phyloP scores from a whole-genome alignment of 1,284 basidiomycete species.

The Fomitiporia mediterranea region DNA sequence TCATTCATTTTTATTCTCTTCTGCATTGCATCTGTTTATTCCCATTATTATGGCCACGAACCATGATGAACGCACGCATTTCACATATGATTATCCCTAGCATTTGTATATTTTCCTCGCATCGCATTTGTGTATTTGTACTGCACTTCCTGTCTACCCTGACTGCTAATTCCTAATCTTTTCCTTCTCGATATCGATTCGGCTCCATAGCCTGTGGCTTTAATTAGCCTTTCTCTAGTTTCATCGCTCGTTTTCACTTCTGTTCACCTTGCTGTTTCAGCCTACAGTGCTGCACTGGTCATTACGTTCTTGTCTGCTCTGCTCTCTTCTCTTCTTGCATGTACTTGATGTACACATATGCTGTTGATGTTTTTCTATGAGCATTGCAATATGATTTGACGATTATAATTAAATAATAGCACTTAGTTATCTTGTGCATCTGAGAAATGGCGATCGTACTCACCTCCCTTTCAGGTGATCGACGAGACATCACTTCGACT shows the following conservation, averaged over 20 bases:
- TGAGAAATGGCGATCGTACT: too few relatives aligned
- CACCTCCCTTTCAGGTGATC: too few relatives aligned
- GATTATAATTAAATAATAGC: background rate
- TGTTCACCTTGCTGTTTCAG: background rate
- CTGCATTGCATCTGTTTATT: background rate
- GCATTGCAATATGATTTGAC: background rate
- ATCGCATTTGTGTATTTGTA: background rate
- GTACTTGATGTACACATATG: background rate
- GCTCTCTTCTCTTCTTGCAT: background rate
- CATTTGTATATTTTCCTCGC: background rate
- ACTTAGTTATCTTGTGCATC: too few relatives aligned
- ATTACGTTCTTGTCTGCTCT: background rate
- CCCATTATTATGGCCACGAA: background rate
- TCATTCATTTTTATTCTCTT: background rate
- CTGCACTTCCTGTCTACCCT: background rate
- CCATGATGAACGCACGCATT: too few relatives aligned
- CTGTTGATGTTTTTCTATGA: background rate
- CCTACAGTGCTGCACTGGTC: background rate
- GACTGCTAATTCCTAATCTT: background rate
- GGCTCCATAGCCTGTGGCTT: slow-evolving; percentile 2
- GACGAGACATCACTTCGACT: too few relatives aligned
- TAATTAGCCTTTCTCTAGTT: background rate
- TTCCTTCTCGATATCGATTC: background rate
- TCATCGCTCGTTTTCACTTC: background rate
- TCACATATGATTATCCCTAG: background rate